phyloP scores from a whole-genome alignment of 164 flowering plant species.

The Aristolochia californica region DNA sequence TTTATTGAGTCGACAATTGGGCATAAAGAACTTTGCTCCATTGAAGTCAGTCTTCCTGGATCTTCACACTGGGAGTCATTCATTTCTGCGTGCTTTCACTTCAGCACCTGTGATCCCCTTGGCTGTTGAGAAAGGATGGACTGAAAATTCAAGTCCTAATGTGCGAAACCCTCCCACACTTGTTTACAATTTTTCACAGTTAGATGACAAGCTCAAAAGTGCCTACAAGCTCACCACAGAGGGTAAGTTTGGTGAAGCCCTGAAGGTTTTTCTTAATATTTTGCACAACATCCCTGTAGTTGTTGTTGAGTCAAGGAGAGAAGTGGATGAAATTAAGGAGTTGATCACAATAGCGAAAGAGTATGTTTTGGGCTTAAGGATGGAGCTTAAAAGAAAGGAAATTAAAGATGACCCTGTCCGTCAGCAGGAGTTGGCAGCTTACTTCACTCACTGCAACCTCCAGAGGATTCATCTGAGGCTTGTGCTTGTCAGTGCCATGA shows the following conservation, averaged over 20 bases:
- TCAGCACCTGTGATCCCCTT: conserved; percentile 49
- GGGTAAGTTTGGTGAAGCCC: conserved; percentile 55
- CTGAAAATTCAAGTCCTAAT: conserved; percentile 56
- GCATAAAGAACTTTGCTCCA: conserved; percentile 64
- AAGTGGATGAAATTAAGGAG: conserved; percentile 78
- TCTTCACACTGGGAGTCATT: conserved; percentile 60
- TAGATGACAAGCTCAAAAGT: conserved; percentile 76
- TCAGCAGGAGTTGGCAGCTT: conserved; percentile 71
- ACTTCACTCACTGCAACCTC: conserved; percentile 64
- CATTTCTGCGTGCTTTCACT: conserved; percentile 55
- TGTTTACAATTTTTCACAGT: conserved; percentile 48
- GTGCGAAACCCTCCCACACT: conserved; percentile 73
- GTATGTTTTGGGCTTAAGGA: conserved; percentile 40
- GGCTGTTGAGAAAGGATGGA: conserved; percentile 68
- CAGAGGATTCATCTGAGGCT: conserved; percentile 36
- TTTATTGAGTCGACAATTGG: conserved; percentile 51
- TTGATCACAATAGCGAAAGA: conserved; percentile 46
- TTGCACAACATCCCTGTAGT: conserved; percentile 50
- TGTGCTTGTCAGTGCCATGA: conserved; percentile 39
- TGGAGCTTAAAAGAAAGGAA: conserved; percentile 57
- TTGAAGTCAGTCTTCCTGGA: conserved; percentile 61
- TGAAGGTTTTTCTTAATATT: conserved; percentile 37
- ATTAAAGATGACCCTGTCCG: conserved; percentile 30
- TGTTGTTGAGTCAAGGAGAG: conserved; percentile 62
- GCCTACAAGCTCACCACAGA: conserved; percentile 57